Evolutionary conservation across 371 early-diverging fungal genomes (phyloP).

Genomic region (Fennellomyces sp.): DNA sequence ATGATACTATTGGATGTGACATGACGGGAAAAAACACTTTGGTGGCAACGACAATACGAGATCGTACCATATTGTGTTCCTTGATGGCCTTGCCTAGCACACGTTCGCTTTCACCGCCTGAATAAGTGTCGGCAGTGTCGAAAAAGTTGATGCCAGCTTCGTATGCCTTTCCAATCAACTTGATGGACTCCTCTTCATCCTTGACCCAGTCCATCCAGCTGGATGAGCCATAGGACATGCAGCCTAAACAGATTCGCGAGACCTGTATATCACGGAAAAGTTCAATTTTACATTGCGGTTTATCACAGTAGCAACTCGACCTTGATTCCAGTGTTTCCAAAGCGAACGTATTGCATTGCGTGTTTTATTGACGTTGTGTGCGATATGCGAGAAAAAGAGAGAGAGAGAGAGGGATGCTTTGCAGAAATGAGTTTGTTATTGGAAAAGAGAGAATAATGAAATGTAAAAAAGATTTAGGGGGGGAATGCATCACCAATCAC

Average conservation of each 20-base stretch:
- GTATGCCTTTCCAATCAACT: slow-evolving; percentile 47
- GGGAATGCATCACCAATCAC: slow-evolving; percentile 19
- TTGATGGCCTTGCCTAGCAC: slow-evolving; percentile 44
- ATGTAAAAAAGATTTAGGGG: no score
- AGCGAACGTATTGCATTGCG: slow-evolving; percentile 25
- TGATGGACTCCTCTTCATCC: slow-evolving; percentile 39
- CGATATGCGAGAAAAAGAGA: background rate
- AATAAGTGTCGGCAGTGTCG: slow-evolving; percentile 33
- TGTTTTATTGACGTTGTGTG: background rate
- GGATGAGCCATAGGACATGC: slow-evolving; percentile 43
- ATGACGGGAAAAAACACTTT: slow-evolving; percentile 19
- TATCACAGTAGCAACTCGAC: background rate
- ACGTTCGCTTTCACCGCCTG: slow-evolving; percentile 40
- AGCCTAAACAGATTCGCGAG: slow-evolving; percentile 38
- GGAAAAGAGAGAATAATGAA: slow-evolving; percentile 3
- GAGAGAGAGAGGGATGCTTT: background rate
- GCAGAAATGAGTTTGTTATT: slow-evolving; percentile 9
- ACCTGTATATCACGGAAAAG: background rate
- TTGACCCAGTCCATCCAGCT: slow-evolving; percentile 36
- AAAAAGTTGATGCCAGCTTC: slow-evolving; percentile 55
- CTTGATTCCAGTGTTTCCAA: slow-evolving; percentile 20
- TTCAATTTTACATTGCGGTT: background rate
- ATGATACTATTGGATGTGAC: no score
- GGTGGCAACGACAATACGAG: slow-evolving; percentile 43
- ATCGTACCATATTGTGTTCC: slow-evolving; percentile 39